Evolutionary conservation across 306 rosid species (phyloP), one percentile per base, ranked within the genome.

Genomic region (Vigna reflexopilosa): DNA sequence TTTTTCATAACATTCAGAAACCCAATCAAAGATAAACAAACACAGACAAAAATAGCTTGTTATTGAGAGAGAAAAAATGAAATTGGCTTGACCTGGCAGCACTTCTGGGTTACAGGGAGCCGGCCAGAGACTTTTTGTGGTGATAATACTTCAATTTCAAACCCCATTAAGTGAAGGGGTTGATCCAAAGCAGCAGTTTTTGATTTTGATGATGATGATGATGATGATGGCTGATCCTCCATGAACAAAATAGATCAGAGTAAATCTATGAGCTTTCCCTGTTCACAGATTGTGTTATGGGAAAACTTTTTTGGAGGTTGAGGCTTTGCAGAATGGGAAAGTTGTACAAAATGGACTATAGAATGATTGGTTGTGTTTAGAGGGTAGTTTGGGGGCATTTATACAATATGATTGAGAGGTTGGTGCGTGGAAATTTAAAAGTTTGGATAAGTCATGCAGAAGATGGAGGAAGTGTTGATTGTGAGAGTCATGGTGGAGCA

Each of bases 161-260:
- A 95, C 1, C 98, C 98, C 9, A 88, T 70, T 16, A 67, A 77
- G 51, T 88, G 82, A 50, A 95, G 97, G 0, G 93, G 88, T 22
- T 61, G 48, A 77, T 92, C 98, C 72, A 95, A 32, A 30, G 13
- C 81, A 7, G 70, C 82, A 13, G 91, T 82, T 68, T 87, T 90
- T 44, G 76, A 44, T 72, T 17, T 6, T 9, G 64, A 44, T 30
- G 77, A 62, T 4, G 10, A 38, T 7, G 3, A 26, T 38, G 72
- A 22, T 38, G 72, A 22, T 6, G 88, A 13, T 9, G 75, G 1
- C 9, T 19, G 50, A 40, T 71, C 66, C 48, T 85, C 85, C 90
- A 87, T 87, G 22, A 58, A 17, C 17, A 28, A 51, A 26, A 26
- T 55, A 6, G 36, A 61, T 30, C 4, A 17, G 19, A 47, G 8